Conservation (phyloP, 225 moss, liverwort and hornwort genomes). For the Takakia lepidozioides region DNA sequence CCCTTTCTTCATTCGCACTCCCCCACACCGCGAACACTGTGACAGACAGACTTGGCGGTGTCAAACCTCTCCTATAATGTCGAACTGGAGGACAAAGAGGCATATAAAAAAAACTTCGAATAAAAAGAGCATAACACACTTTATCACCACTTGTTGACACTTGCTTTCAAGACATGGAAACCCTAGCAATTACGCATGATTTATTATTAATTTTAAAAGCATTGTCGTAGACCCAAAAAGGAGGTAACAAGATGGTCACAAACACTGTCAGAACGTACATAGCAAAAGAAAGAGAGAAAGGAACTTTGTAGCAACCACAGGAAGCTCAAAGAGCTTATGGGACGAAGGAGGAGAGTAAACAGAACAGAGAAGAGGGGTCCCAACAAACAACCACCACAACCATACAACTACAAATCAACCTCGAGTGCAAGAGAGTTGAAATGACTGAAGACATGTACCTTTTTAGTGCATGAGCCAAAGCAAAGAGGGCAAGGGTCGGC, state of each 20-base stretch:
- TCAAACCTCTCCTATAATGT: not conserved
- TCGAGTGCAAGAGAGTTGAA: not conserved
- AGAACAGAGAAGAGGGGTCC: not conserved
- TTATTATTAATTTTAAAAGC: too few relatives aligned
- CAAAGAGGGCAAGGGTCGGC: conserved; percentile 67
- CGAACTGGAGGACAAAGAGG: not conserved
- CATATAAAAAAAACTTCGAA: not conserved
- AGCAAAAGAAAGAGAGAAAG: too few relatives aligned
- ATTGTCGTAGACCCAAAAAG: too few relatives aligned
- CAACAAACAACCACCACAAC: not conserved
- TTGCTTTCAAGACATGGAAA: too few relatives aligned
- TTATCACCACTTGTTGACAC: too few relatives aligned
- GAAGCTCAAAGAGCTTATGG: too few relatives aligned
- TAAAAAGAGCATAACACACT: too few relatives aligned
- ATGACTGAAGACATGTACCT: conserved; percentile 25
- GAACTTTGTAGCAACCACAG: too few relatives aligned
- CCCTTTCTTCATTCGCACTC: conserved; percentile 55
- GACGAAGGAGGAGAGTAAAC: too few relatives aligned
- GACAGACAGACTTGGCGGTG: not conserved
- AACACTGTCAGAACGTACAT: too few relatives aligned
- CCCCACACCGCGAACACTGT: conserved; percentile 71
- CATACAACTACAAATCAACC: not conserved
- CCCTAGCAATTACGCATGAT: too few relatives aligned
- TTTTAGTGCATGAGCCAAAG: conserved; percentile 66
- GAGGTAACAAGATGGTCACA: too few relatives aligned